Percentiles rank a stretch among this genome's conserved stretches.
These are phyloP conservation scores for Clarireedia sp. DNA, from an alignment of 2,329 filamentous ascomycete genomes.

Conservation along the genomic window DNA sequence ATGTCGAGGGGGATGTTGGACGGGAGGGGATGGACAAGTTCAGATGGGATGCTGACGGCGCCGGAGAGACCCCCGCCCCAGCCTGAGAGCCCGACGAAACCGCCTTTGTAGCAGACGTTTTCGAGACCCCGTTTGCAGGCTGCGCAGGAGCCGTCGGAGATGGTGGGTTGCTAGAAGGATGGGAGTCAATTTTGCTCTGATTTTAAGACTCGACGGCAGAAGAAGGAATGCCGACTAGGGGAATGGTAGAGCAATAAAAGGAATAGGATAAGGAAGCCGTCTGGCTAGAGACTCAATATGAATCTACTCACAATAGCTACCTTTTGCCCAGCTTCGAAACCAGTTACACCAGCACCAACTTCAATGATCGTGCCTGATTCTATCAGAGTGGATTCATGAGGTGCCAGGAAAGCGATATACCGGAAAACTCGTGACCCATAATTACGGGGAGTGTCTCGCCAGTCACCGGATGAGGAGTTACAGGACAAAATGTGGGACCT, in stretches of 20 bases:
- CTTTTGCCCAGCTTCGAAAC: constrained; percentile 44
- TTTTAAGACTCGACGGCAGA: too few relatives aligned
- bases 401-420: constrained; percentile 20
- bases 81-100: constrained; percentile 40
- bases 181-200: too few relatives aligned
- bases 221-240: too few relatives aligned
- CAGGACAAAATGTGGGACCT: constrained; percentile 41
- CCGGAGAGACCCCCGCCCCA: constrained; percentile 49
- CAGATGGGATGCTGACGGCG: constrained; percentile 42
- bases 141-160: constrained; percentile 48
- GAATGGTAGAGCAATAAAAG: too few relatives aligned
- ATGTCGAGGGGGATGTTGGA: constrained; percentile 44
- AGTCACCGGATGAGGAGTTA: constrained; percentile 48
- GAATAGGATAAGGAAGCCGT: too few relatives aligned
- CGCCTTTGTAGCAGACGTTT: constrained; percentile 51
- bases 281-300: too few relatives aligned
- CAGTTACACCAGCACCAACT: constrained; percentile 42
- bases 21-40: constrained; percentile 43
- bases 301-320: constrained; percentile 38
- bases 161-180: constrained; percentile 40
- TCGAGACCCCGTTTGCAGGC: constrained; percentile 44
- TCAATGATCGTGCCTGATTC: constrained; percentile 39
- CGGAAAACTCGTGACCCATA: constrained; percentile 59
- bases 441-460: constrained; percentile 49
- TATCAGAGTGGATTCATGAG: neutral